Evolutionary conservation across 345 rosid genomes (phyloP).

Genomic region (Populus euphratica): DNA sequence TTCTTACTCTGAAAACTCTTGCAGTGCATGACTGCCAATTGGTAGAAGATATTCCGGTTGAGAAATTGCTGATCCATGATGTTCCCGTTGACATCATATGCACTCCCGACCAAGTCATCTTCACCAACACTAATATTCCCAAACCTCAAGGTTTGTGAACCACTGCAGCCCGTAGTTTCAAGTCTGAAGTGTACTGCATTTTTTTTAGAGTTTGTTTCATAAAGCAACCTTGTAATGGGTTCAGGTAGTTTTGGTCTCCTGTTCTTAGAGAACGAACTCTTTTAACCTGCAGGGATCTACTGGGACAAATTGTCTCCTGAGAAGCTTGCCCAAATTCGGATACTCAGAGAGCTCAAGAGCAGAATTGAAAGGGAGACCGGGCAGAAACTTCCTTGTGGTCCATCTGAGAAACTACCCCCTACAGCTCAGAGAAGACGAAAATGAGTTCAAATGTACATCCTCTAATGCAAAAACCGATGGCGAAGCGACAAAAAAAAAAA

Average conservation of each 20-base stretch:
- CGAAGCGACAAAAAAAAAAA: not conserved
- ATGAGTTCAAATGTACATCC: not conserved
- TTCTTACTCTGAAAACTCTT: conserved; percentile 1
- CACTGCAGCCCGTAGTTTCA: not conserved
- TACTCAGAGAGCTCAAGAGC: conserved; percentile 71
- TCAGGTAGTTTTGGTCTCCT: not conserved
- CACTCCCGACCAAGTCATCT: conserved; percentile 76
- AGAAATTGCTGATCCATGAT: conserved; percentile 78
- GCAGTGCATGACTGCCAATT: conserved; percentile 87
- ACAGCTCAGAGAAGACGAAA: conserved; percentile 48
- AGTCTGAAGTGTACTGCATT: not conserved
- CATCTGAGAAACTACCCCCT: conserved; percentile 70
- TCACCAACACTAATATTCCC: conserved; percentile 57
- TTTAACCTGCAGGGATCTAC: conserved; percentile 52
- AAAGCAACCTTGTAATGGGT: too few species aligned
- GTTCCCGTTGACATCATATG: conserved; percentile 91
- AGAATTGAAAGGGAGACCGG: conserved; percentile 64
- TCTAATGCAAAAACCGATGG: not conserved
- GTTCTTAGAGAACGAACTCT: not conserved
- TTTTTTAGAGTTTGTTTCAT: not conserved
- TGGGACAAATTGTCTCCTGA: conserved; percentile 83
- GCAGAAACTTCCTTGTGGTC: conserved; percentile 62
- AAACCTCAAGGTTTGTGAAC: conserved; percentile 72
- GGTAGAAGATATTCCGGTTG: conserved; percentile 71
- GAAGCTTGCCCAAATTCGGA: conserved; percentile 68